These are phyloP conservation scores for Amphichorda felina DNA, from an alignment of 2,329 filamentous ascomycete species.

Conservation along the genomic window DNA sequence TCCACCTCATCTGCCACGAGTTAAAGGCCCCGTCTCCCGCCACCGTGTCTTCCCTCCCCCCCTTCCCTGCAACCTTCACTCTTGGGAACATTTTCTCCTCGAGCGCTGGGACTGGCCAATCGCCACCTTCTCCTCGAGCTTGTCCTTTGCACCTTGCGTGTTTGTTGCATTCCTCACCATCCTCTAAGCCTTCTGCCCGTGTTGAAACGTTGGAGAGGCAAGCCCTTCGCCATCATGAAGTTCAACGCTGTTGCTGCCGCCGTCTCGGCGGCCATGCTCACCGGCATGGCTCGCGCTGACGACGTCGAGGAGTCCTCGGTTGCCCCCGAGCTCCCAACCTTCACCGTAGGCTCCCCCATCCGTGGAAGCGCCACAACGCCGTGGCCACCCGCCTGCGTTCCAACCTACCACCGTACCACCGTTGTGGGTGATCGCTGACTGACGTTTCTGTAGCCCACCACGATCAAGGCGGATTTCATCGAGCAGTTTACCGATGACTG, in stretches of 20 bases:
- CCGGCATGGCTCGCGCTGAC: slow-evolving; percentile 58
- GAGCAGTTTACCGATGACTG: slow-evolving; percentile 98
- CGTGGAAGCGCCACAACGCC: not conserved
- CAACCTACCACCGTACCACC: too few species aligned
- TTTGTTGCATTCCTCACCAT: too few species aligned
- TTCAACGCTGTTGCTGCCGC: slow-evolving; percentile 69
- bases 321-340: slow-evolving; percentile 60
- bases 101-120: slow-evolving; percentile 4
- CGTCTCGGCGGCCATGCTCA: slow-evolving; percentile 61
- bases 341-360: slow-evolving; percentile 56
- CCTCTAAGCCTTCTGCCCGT: too few species aligned
- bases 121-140: slow-evolving; percentile 1
- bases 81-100: slow-evolving; percentile 1
- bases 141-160: not conserved
- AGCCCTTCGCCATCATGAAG: slow-evolving; percentile 47
- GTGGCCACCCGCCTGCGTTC: not conserved
- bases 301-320: slow-evolving; percentile 50
- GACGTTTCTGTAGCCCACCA: slow-evolving; percentile 55
- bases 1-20: slow-evolving; percentile 1
- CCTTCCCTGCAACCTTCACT: slow-evolving; percentile 1
- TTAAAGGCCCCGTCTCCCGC: slow-evolving; percentile 2
- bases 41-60: not conserved
- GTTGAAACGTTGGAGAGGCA: not conserved
- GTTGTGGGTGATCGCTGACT: slow-evolving; percentile 6
- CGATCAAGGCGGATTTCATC: slow-evolving; percentile 83